A percentile compares a stretch with the other conserved stretches of the same genome.
These are phyloP conservation scores for Scalesia atractyloides DNA, from an alignment of 129 eudicot genomes.

Conservation along the genomic window DNA sequence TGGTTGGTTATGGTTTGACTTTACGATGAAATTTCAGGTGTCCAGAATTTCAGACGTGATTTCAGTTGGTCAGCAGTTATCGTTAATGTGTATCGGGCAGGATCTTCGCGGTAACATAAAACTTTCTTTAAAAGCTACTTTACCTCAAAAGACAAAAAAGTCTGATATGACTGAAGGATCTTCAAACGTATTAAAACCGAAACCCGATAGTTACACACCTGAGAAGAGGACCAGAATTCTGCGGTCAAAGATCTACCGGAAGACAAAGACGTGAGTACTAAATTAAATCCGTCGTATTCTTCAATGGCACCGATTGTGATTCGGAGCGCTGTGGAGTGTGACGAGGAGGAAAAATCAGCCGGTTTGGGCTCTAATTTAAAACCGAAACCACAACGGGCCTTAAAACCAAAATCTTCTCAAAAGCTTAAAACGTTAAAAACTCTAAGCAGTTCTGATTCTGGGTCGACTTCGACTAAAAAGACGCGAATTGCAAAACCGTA, in stretches of 20 bases:
- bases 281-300: slow-evolving; percentile 33
- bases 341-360: slow-evolving; percentile 37
- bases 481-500: slow-evolving; percentile 20
- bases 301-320: slow-evolving; percentile 39
- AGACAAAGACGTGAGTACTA: slow-evolving; percentile 25
- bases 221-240: slow-evolving; percentile 33
- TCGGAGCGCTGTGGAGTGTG: slow-evolving; percentile 41
- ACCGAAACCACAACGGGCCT: slow-evolving; percentile 13
- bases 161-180: slow-evolving; percentile 24
- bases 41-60: slow-evolving; percentile 76
- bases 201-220: slow-evolving; percentile 36
- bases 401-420: slow-evolving; percentile 29
- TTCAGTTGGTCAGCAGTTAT: slow-evolving; percentile 75
- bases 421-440: slow-evolving; percentile 20
- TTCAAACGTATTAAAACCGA: slow-evolving; percentile 25
- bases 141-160: slow-evolving; percentile 42
- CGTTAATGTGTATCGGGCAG: slow-evolving; percentile 82
- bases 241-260: slow-evolving; percentile 19
- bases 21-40: slow-evolving; percentile 49
- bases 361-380: slow-evolving; percentile 17
- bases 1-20: not conserved
- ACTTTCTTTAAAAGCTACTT: slow-evolving; percentile 82
- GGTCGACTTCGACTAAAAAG: slow-evolving; percentile 13
- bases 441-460: not conserved
- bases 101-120: slow-evolving; percentile 93